Evolutionary conservation across 306 rosid genomes (phyloP).

Genomic region (Elaeagnus macrophylla): DNA sequence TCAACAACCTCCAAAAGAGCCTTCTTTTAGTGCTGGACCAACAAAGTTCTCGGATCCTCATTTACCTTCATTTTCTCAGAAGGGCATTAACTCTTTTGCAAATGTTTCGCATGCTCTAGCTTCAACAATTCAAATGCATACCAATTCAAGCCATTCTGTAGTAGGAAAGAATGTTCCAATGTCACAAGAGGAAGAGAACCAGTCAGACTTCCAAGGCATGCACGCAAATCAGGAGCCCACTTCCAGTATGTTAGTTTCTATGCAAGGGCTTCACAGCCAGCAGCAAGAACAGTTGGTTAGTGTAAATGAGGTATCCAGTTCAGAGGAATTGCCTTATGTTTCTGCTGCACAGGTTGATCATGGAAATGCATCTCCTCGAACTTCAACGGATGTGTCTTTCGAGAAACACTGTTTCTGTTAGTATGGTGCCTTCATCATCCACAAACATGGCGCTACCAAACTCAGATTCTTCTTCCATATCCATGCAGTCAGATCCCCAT

Average conservation of each 20-base stretch:
- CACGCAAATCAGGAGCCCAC: constrained; percentile 43
- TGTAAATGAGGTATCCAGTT: constrained; percentile 52
- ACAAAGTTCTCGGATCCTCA: constrained; percentile 58
- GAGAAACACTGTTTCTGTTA: constrained; percentile 43
- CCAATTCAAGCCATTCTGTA: constrained; percentile 30
- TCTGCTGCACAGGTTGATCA: constrained; percentile 52
- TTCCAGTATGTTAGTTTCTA: constrained; percentile 38
- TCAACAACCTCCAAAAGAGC: constrained; percentile 61
- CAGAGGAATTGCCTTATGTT: constrained; percentile 53
- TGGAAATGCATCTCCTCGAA: constrained; percentile 44
- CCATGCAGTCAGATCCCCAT: constrained; percentile 37
- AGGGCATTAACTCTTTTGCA: constrained; percentile 51
- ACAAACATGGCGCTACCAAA: constrained; percentile 36
- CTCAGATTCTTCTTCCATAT: constrained; percentile 39
- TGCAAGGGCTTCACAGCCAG: constrained; percentile 59
- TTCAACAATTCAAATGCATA: constrained; percentile 37
- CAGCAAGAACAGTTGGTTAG: constrained; percentile 57
- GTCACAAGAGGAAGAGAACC: constrained; percentile 41
- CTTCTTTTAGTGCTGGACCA: constrained; percentile 40
- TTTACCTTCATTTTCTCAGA: constrained; percentile 62
- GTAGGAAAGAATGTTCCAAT: constrained; percentile 40
- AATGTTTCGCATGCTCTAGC: constrained; percentile 46
- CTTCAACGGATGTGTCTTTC: constrained; percentile 34
- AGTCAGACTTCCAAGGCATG: constrained; percentile 38
- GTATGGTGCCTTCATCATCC: constrained; percentile 38